Evolutionary conservation across 2,329 filamentous ascomycete genomes (phyloP).

Genomic region (Ceratocystis albifundus): DNA sequence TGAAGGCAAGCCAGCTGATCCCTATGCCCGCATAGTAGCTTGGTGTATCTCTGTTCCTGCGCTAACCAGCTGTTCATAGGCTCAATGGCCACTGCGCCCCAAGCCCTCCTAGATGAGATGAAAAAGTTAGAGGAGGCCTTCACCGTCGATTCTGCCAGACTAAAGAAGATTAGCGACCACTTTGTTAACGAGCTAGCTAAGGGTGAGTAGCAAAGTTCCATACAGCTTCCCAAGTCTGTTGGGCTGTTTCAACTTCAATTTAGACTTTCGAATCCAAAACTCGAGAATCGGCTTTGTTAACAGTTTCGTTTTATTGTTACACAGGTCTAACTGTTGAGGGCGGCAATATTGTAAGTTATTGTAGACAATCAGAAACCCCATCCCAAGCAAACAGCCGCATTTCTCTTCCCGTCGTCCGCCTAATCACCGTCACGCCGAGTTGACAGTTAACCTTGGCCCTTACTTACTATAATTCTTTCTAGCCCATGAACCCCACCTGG

Average conservation of each 20-base stretch:
- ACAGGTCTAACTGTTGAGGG: conserved; percentile 54
- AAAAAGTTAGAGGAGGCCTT: conserved; percentile 74
- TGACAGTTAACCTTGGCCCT: not conserved
- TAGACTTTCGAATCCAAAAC: not conserved
- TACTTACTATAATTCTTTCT: conserved; percentile 12
- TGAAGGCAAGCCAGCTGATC: conserved; percentile 19
- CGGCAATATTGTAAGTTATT: conserved; percentile 72
- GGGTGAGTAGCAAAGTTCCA: conserved; percentile 40
- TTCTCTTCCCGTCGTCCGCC: not conserved
- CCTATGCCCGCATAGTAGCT: not conserved
- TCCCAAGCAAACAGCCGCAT: not conserved
- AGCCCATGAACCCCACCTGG: conserved; percentile 98
- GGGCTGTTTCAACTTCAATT: not conserved
- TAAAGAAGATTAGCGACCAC: conserved; percentile 83
- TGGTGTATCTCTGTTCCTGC: not conserved
- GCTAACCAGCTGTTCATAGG: conserved; percentile 39
- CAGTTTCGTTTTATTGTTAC: not conserved
- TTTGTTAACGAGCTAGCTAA: conserved; percentile 82
- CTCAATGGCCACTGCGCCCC: conserved; percentile 82
- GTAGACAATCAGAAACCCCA: not conserved
- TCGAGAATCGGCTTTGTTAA: not conserved
- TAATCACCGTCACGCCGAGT: not conserved
- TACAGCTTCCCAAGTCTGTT: not conserved
- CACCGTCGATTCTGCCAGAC: conserved; percentile 61
- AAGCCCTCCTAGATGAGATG: conserved; percentile 69